Evolutionary conservation across 2,329 filamentous ascomycete species (phyloP).

Genomic region (Hymenoscyphus fraxineus): DNA sequence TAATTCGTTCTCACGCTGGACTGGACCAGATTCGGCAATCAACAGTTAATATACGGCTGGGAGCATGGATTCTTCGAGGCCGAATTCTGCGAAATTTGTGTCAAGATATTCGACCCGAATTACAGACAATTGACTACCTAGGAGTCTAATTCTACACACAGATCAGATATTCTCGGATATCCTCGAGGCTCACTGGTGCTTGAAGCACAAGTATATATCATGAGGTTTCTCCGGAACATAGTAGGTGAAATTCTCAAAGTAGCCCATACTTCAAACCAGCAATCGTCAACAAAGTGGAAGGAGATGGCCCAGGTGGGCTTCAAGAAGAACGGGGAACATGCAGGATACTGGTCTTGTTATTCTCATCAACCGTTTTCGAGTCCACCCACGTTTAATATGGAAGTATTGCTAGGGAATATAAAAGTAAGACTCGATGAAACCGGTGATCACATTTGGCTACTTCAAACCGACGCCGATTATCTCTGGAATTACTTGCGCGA

Average conservation of each 20-base stretch:
- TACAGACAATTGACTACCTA: slow-evolving; percentile 11
- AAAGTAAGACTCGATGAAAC: not conserved
- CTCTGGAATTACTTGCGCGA: not conserved
- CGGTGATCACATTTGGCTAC: slow-evolving; percentile 13
- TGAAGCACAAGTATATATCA: slow-evolving; percentile 16
- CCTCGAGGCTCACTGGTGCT: slow-evolving; percentile 17
- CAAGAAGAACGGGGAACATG: not conserved
- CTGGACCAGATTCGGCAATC: not conserved
- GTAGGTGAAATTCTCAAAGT: slow-evolving; percentile 12
- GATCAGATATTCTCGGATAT: slow-evolving; percentile 15
- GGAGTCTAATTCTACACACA: slow-evolving; percentile 10
- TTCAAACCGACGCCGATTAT: slow-evolving; percentile 14
- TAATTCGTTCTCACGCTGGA: no score
- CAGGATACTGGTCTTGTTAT: slow-evolving; percentile 1
- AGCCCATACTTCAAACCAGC: not conserved
- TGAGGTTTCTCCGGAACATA: not conserved
- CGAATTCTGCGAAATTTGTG: not conserved
- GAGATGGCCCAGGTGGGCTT: not conserved
- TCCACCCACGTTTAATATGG: slow-evolving; percentile 8
- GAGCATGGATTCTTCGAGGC: not conserved
- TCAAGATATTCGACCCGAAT: slow-evolving; percentile 7
- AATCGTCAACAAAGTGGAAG: not conserved
- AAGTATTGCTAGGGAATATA: slow-evolving; percentile 5
- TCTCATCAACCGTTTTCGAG: slow-evolving; percentile 14
- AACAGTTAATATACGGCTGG: not conserved